Conservation (phyloP, 1,284 basidiomycete species). For the Anthracocystis setariae region DNA sequence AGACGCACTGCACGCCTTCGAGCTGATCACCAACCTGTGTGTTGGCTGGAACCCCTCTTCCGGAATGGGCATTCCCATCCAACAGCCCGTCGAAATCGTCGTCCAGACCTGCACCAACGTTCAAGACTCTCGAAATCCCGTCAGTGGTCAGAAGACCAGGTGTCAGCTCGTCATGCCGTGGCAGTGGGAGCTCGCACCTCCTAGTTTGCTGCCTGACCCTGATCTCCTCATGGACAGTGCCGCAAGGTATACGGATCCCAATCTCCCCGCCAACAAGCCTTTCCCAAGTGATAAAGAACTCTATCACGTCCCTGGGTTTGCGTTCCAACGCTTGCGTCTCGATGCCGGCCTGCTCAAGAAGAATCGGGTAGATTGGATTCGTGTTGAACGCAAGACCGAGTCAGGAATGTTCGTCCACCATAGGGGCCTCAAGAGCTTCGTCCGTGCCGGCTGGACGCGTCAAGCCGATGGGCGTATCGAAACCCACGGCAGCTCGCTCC, state of each 20-base stretch:
- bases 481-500: conserved; percentile 14
- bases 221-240: conserved; percentile 20
- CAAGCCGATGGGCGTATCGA: conserved; percentile 21
- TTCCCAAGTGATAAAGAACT: conserved; percentile 46
- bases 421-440: conserved; percentile 42
- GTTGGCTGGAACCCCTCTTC: conserved; percentile 47
- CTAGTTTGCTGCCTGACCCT: conserved; percentile 35
- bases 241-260: conserved; percentile 6
- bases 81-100: conserved; percentile 46
- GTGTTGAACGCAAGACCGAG: conserved; percentile 44
- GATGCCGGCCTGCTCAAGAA: conserved; percentile 30
- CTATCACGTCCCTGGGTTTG: conserved; percentile 47
- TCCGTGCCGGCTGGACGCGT: conserved; percentile 42
- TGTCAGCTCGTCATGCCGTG: conserved; percentile 46
- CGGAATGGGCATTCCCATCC: conserved; percentile 31
- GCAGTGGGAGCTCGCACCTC: conserved; percentile 51
- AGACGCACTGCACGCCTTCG: conserved; percentile 38
- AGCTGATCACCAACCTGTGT: conserved; percentile 59
- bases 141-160: conserved; percentile 11
- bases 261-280: conserved; percentile 15
- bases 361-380: conserved; percentile 45
- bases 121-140: conserved; percentile 30
- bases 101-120: conserved; percentile 36
- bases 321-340: conserved; percentile 47
- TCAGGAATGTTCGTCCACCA: conserved; percentile 27